A percentile compares a stretch with the other conserved stretches of the same genome.
Evolutionary conservation across 345 rosid genomes (phyloP).

Genomic region (Moricandia arvensis): DNA sequence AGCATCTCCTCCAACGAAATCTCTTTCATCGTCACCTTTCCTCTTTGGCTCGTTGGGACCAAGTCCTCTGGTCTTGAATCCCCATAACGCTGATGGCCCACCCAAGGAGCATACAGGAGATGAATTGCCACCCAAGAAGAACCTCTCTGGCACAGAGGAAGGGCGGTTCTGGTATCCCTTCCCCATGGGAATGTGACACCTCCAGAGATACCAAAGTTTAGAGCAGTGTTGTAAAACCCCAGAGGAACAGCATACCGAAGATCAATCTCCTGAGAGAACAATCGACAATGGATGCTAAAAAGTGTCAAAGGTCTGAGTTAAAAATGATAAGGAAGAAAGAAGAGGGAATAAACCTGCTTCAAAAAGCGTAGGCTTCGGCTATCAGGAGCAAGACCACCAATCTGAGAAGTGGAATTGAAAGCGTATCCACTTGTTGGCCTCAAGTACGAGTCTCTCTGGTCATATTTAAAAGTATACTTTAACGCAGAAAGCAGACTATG

Average conservation of each 20-base stretch:
- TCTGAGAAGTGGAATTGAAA: slow-evolving; percentile 66
- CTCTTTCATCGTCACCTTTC: slow-evolving; percentile 50
- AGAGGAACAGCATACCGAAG: slow-evolving; percentile 80
- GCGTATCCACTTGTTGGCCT: slow-evolving; percentile 88
- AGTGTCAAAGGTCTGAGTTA: neutral
- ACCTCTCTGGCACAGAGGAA: slow-evolving; percentile 79
- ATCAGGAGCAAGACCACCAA: slow-evolving; percentile 93
- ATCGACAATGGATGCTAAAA: neutral
- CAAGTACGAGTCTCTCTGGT: slow-evolving; percentile 66
- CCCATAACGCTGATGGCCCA: slow-evolving; percentile 84
- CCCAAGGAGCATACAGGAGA: slow-evolving; percentile 79
- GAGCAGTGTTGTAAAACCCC: slow-evolving; percentile 67
- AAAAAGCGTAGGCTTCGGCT: slow-evolving; percentile 73
- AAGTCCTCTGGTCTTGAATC: slow-evolving; percentile 74
- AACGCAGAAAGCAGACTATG: slow-evolving; percentile 74
- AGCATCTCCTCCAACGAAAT: slow-evolving; percentile 89
- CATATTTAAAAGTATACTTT: slow-evolving; percentile 73
- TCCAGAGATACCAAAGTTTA: slow-evolving; percentile 76
- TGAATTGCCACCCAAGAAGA: slow-evolving; percentile 86
- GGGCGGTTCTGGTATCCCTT: slow-evolving; percentile 50
- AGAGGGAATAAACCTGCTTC: slow-evolving; percentile 45
- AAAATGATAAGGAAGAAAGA: neutral
- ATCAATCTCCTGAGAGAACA: slow-evolving; percentile 57
- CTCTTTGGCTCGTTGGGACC: slow-evolving; percentile 83
- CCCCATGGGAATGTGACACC: slow-evolving; percentile 86